Conservation (phyloP, 2,329 filamentous ascomycete genomes). For the Boeremia lycopersici region DNA sequence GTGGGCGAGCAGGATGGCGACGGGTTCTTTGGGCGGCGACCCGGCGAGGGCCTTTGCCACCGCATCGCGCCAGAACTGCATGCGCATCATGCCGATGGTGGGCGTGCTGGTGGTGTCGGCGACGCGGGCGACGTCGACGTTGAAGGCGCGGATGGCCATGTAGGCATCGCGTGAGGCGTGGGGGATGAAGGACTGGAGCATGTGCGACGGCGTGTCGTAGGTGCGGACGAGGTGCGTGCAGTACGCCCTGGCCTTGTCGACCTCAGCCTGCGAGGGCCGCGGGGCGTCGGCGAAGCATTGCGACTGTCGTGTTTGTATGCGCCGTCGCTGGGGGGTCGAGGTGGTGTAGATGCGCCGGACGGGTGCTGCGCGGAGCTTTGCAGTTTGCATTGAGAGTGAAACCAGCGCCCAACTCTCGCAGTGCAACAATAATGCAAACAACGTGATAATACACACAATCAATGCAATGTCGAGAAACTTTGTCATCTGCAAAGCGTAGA, state of each 20-base stretch:
- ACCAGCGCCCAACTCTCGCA: not conserved
- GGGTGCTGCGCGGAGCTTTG: slow-evolving; percentile 27
- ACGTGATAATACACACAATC: not conserved
- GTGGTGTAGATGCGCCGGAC: slow-evolving; percentile 20
- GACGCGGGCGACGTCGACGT: slow-evolving; percentile 87
- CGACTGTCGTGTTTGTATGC: slow-evolving; percentile 27
- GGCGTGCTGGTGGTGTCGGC: slow-evolving; percentile 88
- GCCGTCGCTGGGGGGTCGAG: slow-evolving; percentile 18
- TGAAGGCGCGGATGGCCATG: slow-evolving; percentile 87
- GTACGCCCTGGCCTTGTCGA: slow-evolving; percentile 62
- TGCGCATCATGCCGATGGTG: slow-evolving; percentile 84
- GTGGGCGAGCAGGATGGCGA: slow-evolving; percentile 80
- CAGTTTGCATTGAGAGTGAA: slow-evolving; percentile 31
- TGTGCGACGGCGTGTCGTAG: slow-evolving; percentile 87
- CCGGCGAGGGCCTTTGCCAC: slow-evolving; percentile 78
- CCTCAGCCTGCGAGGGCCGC: slow-evolving; percentile 51
- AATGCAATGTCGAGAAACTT: not conserved
- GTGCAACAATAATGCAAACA: not conserved
- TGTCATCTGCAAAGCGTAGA: slow-evolving; percentile 18
- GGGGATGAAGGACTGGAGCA: slow-evolving; percentile 85
- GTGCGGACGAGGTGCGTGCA: slow-evolving; percentile 72
- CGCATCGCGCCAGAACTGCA: slow-evolving; percentile 94
- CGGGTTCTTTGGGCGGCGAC: slow-evolving; percentile 84
- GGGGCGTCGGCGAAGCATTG: slow-evolving; percentile 27
- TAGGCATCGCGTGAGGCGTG: slow-evolving; percentile 78